Conservation (phyloP, 805 yeast genomes). For the Starmerella vitae region DNA sequence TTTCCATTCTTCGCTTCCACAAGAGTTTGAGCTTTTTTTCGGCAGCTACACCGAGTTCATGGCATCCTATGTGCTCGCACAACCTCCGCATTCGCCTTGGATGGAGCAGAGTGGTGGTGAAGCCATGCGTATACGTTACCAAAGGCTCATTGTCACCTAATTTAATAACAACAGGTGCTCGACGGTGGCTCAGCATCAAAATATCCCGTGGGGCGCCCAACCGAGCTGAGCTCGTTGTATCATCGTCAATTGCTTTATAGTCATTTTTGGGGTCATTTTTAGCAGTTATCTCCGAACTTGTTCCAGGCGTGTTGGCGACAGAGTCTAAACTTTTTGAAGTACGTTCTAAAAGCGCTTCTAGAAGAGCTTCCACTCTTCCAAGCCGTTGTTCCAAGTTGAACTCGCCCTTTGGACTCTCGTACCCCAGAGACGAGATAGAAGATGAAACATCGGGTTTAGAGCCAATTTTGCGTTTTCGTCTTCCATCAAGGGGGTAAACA, state of each 20-base stretch:
- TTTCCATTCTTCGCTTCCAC: slow-evolving; percentile 7
- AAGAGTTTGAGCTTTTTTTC: slow-evolving; percentile 7
- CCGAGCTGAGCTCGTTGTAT: neutral
- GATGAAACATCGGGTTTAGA: neutral
- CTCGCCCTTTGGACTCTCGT: slow-evolving; percentile 1
- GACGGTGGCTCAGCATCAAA: slow-evolving; percentile 8
- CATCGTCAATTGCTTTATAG: slow-evolving; percentile 1
- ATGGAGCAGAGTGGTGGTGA: slow-evolving; percentile 9
- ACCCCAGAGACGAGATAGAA: too few species aligned
- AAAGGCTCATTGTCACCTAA: slow-evolving; percentile 11
- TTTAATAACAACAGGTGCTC: slow-evolving; percentile 10
- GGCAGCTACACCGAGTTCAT: slow-evolving; percentile 9
- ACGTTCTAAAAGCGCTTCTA: slow-evolving; percentile 15
- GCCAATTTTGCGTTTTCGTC: slow-evolving; percentile 5
- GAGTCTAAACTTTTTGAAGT: neutral
- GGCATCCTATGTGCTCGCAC: slow-evolving; percentile 14
- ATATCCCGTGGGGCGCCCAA: slow-evolving; percentile 1
- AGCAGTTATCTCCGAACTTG: neutral
- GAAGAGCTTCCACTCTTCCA: slow-evolving; percentile 22
- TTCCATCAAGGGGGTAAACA: slow-evolving; percentile 27
- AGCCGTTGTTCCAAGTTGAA: slow-evolving; percentile 14
- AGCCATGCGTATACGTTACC: slow-evolving; percentile 15
- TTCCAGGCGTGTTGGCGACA: neutral
- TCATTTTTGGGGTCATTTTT: slow-evolving; percentile 4
- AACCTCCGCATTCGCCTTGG: slow-evolving; percentile 16